Conservation (phyloP, 2,329 filamentous ascomycete species). For the Chrysoporthe austroafricana region DNA sequence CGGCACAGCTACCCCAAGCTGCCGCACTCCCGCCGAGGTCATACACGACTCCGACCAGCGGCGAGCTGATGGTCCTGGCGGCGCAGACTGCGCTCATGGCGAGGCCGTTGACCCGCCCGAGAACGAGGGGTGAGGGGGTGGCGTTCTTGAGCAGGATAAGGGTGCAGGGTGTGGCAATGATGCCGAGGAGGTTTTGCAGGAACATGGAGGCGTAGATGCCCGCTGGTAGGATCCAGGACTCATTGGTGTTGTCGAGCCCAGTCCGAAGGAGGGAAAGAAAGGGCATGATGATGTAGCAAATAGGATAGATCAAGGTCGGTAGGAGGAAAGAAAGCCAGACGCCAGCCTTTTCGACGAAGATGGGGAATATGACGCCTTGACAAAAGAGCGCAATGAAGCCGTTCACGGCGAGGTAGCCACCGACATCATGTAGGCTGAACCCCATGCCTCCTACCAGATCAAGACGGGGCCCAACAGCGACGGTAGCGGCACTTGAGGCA, state of each 20-base stretch:
- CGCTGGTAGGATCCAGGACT: constrained; percentile 50
- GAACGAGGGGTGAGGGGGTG: constrained; percentile 61
- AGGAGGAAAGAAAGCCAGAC: constrained; percentile 69
- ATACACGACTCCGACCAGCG: constrained; percentile 70
- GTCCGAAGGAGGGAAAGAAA: constrained; percentile 64
- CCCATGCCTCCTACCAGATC: constrained; percentile 66
- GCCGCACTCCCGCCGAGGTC: constrained; percentile 56
- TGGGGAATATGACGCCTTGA: constrained; percentile 62
- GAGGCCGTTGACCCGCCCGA: constrained; percentile 74
- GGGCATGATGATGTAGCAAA: constrained; percentile 71
- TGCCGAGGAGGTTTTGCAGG: constrained; percentile 69
- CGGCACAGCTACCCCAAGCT: constrained; percentile 38
- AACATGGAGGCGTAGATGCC: constrained; percentile 69
- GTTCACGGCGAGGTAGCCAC: constrained; percentile 70
- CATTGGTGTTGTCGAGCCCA: constrained; percentile 15
- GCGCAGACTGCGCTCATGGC: constrained; percentile 74
- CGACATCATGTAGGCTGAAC: constrained; percentile 67
- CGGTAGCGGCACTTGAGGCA: constrained; percentile 31
- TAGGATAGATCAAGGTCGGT: constrained; percentile 68
- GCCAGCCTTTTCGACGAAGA: constrained; percentile 56
- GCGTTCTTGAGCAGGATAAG: constrained; percentile 76
- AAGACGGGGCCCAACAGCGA: constrained; percentile 29
- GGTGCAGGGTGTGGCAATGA: constrained; percentile 69
- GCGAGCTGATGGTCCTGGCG: constrained; percentile 70
- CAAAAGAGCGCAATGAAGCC: constrained; percentile 72